Conservation (phyloP, 768 basidiomycete genomes). For the Russula abietina region DNA sequence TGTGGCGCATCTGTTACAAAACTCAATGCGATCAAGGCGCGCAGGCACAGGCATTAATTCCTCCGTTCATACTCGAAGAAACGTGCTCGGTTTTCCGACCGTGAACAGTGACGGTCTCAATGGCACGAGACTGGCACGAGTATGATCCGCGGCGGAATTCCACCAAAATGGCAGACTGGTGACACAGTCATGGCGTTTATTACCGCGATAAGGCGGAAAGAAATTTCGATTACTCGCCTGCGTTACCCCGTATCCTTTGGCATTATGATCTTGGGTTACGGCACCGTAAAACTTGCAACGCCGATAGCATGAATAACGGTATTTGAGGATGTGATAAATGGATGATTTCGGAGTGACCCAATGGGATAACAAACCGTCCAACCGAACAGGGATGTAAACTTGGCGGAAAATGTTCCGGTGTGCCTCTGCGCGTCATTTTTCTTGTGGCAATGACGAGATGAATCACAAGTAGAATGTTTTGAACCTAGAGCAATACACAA, state of each 20-base stretch:
- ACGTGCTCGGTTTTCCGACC: not conserved
- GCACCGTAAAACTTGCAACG: not conserved
- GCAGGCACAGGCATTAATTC: not conserved
- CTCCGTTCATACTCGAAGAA: not conserved
- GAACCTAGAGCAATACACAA: not conserved
- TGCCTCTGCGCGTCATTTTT: not conserved
- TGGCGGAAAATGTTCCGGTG: not conserved
- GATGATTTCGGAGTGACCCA: not conserved
- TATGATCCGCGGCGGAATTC: constrained; percentile 1
- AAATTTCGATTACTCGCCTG: not conserved
- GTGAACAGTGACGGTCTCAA: not conserved
- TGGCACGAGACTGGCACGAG: not conserved
- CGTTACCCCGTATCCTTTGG: not conserved
- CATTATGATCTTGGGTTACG: not conserved
- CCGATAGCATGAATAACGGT: not conserved
- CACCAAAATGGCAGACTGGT: not conserved
- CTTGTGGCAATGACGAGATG: not conserved
- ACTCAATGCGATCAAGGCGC: not conserved
- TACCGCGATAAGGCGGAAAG: not conserved
- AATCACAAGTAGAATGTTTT: constrained; percentile 1
- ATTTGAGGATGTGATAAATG: not conserved
- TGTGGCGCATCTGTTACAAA: not conserved
- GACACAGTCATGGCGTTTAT: not conserved
- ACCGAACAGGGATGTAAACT: not conserved
- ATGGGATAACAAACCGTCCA: constrained; percentile 1